These are phyloP conservation scores for Flaveria ramosissima DNA, from an alignment of 129 eudicot genomes.

Conservation along the genomic window DNA sequence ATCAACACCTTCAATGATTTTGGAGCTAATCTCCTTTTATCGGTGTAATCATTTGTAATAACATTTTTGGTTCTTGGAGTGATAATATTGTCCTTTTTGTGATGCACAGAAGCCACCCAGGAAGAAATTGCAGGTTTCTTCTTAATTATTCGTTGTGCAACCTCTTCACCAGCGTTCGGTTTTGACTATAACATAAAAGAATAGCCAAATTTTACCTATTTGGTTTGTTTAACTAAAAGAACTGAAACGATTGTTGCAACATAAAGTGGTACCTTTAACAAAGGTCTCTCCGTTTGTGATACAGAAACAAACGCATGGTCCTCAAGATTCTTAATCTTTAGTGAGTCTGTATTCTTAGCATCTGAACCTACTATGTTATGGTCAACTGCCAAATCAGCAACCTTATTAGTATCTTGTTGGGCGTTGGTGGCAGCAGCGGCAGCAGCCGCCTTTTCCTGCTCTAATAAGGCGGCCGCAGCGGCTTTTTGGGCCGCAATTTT, in stretches of 20 bases:
- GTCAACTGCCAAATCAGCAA: conserved; percentile 12
- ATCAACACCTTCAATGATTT: conserved; percentile 35
- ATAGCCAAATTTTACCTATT: not conserved
- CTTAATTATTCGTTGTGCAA: conserved; percentile 31
- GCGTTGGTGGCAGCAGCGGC: not conserved
- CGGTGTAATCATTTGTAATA: conserved; percentile 5
- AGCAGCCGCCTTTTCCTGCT: conserved; percentile 47
- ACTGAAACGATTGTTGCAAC: not conserved
- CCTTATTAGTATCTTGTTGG: conserved; percentile 12
- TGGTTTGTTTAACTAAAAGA: not conserved
- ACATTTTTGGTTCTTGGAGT: conserved; percentile 37
- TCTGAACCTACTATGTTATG: not conserved
- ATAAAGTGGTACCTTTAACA: conserved; percentile 36
- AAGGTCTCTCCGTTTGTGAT: conserved; percentile 23
- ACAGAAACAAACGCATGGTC: not conserved
- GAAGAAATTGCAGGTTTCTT: conserved; percentile 41
- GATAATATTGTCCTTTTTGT: conserved; percentile 44
- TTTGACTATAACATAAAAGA: conserved; percentile 20
- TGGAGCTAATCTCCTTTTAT: conserved; percentile 41
- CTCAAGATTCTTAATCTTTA: conserved; percentile 30
- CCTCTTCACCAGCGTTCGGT: conserved; percentile 22
- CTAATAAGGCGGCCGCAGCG: conserved; percentile 53
- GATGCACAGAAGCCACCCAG: conserved; percentile 33
- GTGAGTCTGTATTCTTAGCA: conserved; percentile 7
- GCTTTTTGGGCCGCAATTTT: conserved; percentile 69